phyloP scores from a whole-genome alignment of 176 grass and related monocot genomes.

The Metroxylon sagu region DNA sequence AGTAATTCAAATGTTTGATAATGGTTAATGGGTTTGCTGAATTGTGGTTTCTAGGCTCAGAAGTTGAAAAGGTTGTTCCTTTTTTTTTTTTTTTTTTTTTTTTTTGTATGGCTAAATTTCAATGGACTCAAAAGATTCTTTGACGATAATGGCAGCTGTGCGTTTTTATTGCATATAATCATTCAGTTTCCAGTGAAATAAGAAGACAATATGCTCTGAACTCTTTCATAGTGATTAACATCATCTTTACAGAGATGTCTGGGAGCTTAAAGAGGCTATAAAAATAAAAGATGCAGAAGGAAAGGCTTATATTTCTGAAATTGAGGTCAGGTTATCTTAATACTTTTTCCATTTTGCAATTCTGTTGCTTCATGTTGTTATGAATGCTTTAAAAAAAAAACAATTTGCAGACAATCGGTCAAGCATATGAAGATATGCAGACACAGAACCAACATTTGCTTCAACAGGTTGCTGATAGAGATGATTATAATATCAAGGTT shows the following conservation, averaged over 20 bases:
- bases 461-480: conserved; percentile 85
- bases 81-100: too few relatives aligned
- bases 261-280: conserved; percentile 81
- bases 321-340: conserved; percentile 46
- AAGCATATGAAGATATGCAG: conserved; percentile 99
- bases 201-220: too few relatives aligned
- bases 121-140: too few relatives aligned
- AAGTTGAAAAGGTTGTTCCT: too few relatives aligned
- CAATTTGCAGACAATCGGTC: conserved; percentile 67
- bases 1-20: too few relatives aligned
- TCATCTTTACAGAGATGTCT: conserved; percentile 47
- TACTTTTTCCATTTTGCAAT: not conserved
- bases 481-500: conserved; percentile 98
- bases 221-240: too few relatives aligned
- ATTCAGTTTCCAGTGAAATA: too few relatives aligned
- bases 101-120: too few relatives aligned
- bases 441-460: conserved; percentile 84
- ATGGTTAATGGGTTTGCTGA: too few relatives aligned
- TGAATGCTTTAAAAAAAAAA: conserved; percentile 8
- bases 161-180: too few relatives aligned
- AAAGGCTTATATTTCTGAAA: conserved; percentile 84
- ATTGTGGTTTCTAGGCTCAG: too few relatives aligned
- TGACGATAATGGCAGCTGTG: too few relatives aligned
- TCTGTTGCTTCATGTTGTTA: not conserved
- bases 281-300: conserved; percentile 83